Conservation (phyloP, 352 stramenopile species). For the Phytophthora vignae region DNA sequence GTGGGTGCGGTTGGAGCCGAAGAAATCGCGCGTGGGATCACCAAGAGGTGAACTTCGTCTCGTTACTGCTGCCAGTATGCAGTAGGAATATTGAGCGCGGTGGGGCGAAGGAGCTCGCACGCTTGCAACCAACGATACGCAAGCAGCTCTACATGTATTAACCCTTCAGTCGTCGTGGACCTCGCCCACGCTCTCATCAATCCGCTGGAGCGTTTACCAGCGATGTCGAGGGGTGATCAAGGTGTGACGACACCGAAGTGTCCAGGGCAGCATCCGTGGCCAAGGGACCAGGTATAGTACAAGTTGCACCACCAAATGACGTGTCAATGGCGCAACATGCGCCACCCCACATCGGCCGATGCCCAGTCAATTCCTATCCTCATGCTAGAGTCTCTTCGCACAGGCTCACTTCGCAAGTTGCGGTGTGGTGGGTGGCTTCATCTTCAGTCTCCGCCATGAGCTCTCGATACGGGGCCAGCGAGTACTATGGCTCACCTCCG, state of each 20-base stretch:
- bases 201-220: background rate
- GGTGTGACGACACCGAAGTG: background rate
- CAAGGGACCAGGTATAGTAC: slow-evolving; percentile 4
- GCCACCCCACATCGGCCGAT: slow-evolving; percentile 18
- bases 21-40: slow-evolving; percentile 3
- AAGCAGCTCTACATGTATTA: background rate
- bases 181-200: too few species aligned
- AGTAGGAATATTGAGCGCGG: background rate
- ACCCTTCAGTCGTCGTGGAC: too few species aligned
- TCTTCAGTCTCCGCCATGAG: slow-evolving; percentile 26
- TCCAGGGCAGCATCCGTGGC: background rate
- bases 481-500: slow-evolving; percentile 33
- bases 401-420: slow-evolving; percentile 34
- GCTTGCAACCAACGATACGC: slow-evolving; percentile 2
- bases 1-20: background rate
- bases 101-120: slow-evolving; percentile 2
- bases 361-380: background rate
- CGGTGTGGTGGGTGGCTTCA: background rate
- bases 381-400: background rate
- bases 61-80: slow-evolving; percentile 19
- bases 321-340: slow-evolving; percentile 18
- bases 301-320: slow-evolving; percentile 9
- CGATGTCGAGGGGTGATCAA: slow-evolving; percentile 11
- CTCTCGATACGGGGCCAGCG: slow-evolving; percentile 28
- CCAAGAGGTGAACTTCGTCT: slow-evolving; percentile 3